phyloP scores from a whole-genome alignment of 2,329 filamentous ascomycete genomes.

The Aureobasidium leucospermi region DNA sequence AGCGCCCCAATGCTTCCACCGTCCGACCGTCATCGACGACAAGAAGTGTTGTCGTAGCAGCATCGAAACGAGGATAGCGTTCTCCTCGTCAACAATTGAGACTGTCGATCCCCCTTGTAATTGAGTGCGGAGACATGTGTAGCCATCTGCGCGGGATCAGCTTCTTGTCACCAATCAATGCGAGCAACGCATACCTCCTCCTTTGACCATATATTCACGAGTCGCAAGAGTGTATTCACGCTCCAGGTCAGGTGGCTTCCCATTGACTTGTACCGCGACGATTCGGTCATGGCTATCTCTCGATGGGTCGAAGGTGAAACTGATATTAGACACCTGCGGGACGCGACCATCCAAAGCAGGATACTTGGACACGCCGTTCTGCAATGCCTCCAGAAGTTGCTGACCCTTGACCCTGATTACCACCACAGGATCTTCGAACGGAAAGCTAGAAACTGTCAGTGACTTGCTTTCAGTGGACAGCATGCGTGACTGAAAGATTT shows the following conservation, averaged over 20 bases:
- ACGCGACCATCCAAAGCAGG: conserved; percentile 79
- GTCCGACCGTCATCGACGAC: conserved; percentile 70
- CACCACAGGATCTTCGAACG: conserved; percentile 85
- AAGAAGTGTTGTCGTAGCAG: conserved; percentile 89
- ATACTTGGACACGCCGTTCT: conserved; percentile 74
- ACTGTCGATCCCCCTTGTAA: conserved; percentile 69
- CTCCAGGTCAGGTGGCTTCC: conserved; percentile 53
- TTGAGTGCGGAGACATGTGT: conserved; percentile 64
- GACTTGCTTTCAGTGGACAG: conserved; percentile 3
- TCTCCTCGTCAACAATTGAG: conserved; percentile 77
- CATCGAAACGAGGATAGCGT: conserved; percentile 76
- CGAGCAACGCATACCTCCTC: conserved; percentile 43
- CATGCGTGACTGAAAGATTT: too few relatives aligned
- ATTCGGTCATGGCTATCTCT: conserved; percentile 57
- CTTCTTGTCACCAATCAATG: background rate
- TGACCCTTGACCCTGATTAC: conserved; percentile 64
- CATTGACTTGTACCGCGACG: conserved; percentile 53
- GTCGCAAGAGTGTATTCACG: conserved; percentile 68
- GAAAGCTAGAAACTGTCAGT: conserved; percentile 48
- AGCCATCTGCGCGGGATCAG: conserved; percentile 54
- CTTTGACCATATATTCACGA: conserved; percentile 79
- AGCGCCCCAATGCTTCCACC: conserved; percentile 66
- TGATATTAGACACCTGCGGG: conserved; percentile 79
- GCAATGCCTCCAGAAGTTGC: conserved; percentile 69
- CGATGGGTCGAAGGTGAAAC: conserved; percentile 62